A percentile compares a stretch with the other conserved stretches of the same genome.
phyloP scores from a whole-genome alignment of 2,329 filamentous ascomycete species.

The Eurotiales sp. region DNA sequence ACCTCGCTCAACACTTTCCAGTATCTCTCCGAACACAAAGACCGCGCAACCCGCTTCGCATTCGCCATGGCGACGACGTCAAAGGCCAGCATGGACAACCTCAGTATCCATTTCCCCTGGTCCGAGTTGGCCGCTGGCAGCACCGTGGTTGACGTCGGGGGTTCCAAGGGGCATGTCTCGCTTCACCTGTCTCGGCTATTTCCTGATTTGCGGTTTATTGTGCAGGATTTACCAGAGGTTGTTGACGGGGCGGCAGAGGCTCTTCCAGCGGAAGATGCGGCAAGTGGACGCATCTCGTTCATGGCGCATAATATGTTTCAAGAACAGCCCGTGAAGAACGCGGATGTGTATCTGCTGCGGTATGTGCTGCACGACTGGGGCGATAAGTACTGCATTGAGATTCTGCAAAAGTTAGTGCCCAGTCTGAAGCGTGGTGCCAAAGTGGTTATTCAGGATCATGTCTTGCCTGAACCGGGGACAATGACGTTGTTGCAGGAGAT shows the following conservation, averaged over 20 bases:
- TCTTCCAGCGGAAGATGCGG: not conserved
- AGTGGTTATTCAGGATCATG: conserved; percentile 16
- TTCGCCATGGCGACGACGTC: conserved; percentile 14
- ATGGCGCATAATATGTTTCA: conserved; percentile 12
- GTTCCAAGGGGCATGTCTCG: conserved; percentile 55
- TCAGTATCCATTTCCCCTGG: conserved; percentile 7
- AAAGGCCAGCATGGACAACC: conserved; percentile 8
- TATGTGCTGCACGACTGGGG: conserved; percentile 41
- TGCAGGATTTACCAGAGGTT: conserved; percentile 45
- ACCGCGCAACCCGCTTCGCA: conserved; percentile 11
- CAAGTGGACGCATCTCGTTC: conserved; percentile 5
- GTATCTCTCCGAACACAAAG: conserved; percentile 4
- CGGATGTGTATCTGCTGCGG: conserved; percentile 35
- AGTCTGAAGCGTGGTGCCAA: conserved; percentile 14
- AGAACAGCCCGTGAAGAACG: conserved; percentile 28
- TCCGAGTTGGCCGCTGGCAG: not conserved
- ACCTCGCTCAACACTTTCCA: conserved; percentile 13
- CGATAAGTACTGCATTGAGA: conserved; percentile 33
- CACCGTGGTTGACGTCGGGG: conserved; percentile 36
- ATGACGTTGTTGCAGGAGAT: conserved; percentile 14
- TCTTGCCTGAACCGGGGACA: conserved; percentile 18
- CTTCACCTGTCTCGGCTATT: conserved; percentile 52
- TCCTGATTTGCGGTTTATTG: conserved; percentile 52
- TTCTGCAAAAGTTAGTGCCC: conserved; percentile 32
- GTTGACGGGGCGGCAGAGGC: conserved; percentile 4